A percentile compares a stretch with the other conserved stretches of the same genome.
phyloP scores from a whole-genome alignment of 257 asterid genomes.

The Coffea eugenioides region DNA sequence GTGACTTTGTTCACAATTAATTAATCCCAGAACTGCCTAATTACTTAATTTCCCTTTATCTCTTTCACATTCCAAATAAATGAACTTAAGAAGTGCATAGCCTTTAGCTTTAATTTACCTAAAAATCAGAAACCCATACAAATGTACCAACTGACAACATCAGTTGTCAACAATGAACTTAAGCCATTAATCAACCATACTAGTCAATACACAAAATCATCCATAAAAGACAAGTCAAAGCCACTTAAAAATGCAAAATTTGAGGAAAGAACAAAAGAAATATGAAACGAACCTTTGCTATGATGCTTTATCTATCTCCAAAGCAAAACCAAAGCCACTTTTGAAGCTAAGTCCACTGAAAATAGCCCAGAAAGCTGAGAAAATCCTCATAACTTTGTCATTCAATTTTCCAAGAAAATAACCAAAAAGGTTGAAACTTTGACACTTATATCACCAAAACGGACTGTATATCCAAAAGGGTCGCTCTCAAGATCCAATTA shows the following conservation, averaged over 20 bases:
- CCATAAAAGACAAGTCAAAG: slow-evolving; percentile 7
- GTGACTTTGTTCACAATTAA: not conserved
- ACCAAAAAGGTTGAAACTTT: slow-evolving; percentile 33
- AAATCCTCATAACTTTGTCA: slow-evolving; percentile 46
- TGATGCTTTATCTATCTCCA: slow-evolving; percentile 27
- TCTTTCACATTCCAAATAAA: slow-evolving; percentile 1
- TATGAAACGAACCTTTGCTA: slow-evolving; percentile 39
- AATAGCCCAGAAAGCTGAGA: slow-evolving; percentile 40
- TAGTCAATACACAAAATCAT: slow-evolving; percentile 5
- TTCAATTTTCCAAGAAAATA: slow-evolving; percentile 24
- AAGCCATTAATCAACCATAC: not conserved
- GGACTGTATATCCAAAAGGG: slow-evolving; percentile 33
- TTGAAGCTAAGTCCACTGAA: slow-evolving; percentile 30
- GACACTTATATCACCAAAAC: slow-evolving; percentile 25
- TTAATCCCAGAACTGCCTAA: not conserved
- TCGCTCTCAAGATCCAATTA: slow-evolving; percentile 5
- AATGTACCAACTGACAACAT: slow-evolving; percentile 6
- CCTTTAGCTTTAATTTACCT: not conserved
- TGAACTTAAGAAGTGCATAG: slow-evolving; percentile 3
- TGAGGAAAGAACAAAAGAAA: not conserved
- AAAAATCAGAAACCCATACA: not conserved
- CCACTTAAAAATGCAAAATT: slow-evolving; percentile 2
- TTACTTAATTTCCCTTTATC: not conserved
- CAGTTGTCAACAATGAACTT: not conserved
- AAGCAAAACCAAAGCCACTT: slow-evolving; percentile 32